A percentile compares a stretch with the other conserved stretches of the same genome.
phyloP scores from a whole-genome alignment of 129 eudicot species.

The Sambucus nigra region DNA sequence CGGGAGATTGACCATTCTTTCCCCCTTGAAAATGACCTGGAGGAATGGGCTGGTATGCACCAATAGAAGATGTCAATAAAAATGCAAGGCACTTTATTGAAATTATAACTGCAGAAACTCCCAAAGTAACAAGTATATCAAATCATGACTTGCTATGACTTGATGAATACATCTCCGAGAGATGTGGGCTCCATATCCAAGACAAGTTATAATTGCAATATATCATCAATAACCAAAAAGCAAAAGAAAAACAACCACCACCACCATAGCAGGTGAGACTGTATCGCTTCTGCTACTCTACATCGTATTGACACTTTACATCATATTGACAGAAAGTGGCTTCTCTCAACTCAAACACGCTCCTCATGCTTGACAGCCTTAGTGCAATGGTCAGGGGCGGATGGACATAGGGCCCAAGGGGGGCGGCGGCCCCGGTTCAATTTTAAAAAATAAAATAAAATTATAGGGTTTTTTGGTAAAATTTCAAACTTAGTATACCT shows the following conservation, averaged over 20 bases:
- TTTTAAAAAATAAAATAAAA: too few relatives aligned
- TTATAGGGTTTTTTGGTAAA: too few relatives aligned
- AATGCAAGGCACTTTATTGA: constrained; percentile 10
- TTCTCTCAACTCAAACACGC: too few relatives aligned
- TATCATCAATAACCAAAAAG: background rate
- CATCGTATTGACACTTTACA: too few relatives aligned
- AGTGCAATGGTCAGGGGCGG: too few relatives aligned
- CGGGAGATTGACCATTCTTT: constrained; percentile 17
- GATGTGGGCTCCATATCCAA: too few relatives aligned
- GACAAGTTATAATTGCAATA: background rate
- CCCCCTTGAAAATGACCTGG: constrained; percentile 17
- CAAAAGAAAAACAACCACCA: background rate
- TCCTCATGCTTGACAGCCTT: too few relatives aligned
- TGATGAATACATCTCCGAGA: background rate
- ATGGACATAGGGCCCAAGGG: too few relatives aligned
- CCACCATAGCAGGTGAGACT: background rate
- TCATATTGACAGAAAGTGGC: too few relatives aligned
- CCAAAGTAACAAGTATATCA: constrained; percentile 4
- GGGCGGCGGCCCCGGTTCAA: too few relatives aligned
- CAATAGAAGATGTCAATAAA: constrained; percentile 10
- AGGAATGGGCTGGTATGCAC: constrained; percentile 15
- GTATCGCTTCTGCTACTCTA: too few relatives aligned
- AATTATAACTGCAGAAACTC: constrained; percentile 3
- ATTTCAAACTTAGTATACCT: too few relatives aligned
- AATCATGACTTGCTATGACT: background rate